These are phyloP conservation scores for Pythium volutum DNA, from an alignment of 352 stramenopile genomes.

Conservation along the genomic window DNA sequence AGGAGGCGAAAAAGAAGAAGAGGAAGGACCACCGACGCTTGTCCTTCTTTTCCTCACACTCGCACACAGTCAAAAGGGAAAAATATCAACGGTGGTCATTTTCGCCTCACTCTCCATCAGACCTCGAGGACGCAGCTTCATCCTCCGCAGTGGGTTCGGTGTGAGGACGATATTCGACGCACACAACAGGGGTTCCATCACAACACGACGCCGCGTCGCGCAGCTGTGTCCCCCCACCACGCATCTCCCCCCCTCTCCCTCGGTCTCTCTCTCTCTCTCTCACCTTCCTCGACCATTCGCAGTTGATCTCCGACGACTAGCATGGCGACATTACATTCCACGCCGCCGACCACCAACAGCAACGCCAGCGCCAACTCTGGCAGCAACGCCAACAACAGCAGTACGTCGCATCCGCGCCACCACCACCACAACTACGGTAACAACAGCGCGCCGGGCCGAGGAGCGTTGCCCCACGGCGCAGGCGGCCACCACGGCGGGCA, in stretches of 20 bases:
- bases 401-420: neutral
- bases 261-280: neutral
- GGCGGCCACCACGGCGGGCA: neutral
- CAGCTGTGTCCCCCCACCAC: no score
- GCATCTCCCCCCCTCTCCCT: neutral
- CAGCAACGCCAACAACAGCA: neutral
- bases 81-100: neutral
- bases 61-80: neutral
- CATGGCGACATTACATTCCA: conserved; percentile 20
- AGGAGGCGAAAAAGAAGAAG: conserved; percentile 1
- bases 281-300: neutral
- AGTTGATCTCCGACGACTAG: neutral
- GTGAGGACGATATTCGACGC: no score
- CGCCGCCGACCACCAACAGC: conserved; percentile 9
- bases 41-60: neutral
- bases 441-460: conserved; percentile 1
- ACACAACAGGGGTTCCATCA: no score
- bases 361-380: neutral
- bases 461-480: neutral
- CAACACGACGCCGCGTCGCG: no score
- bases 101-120: conserved; percentile 13
- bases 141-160: no score
- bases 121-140: conserved; percentile 7
- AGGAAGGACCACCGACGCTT: neutral
- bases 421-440: conserved; percentile 7